These are phyloP conservation scores for Rhizoctonia solani DNA, from an alignment of 1,284 basidiomycete species.

Conservation along the genomic window DNA sequence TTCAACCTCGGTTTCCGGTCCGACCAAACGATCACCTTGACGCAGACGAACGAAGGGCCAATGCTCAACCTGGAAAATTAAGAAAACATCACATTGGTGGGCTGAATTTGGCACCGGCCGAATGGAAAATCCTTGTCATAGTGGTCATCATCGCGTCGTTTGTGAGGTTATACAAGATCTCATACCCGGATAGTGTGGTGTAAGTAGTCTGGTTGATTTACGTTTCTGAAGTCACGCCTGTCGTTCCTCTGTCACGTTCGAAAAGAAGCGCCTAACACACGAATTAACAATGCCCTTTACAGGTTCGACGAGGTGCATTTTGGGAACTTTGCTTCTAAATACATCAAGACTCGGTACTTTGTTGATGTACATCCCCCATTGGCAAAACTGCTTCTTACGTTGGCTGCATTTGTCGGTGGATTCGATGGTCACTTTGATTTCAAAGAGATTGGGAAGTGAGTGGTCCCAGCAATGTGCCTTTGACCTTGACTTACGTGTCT, in stretches of 20 bases:
- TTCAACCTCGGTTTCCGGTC: constrained; percentile 62
- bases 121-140: constrained; percentile 70
- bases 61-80: constrained; percentile 48
- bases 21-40: constrained; percentile 64
- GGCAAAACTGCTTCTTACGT: constrained; percentile 92
- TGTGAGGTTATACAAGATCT: constrained; percentile 79
- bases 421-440: constrained; percentile 96
- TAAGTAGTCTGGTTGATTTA: constrained; percentile 52
- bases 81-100: constrained; percentile 53
- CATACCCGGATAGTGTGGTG: constrained; percentile 86
- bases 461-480: constrained; percentile 36
- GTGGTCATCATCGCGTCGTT: constrained; percentile 68
- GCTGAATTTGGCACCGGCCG: constrained; percentile 64
- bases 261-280: neutral
- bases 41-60: constrained; percentile 70
- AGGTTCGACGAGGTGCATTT: constrained; percentile 98
- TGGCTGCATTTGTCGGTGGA: constrained; percentile 86
- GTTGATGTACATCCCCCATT: constrained; percentile 98
- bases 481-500: neutral
- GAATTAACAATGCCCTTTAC: neutral
- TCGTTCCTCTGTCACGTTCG: neutral
- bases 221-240: neutral
- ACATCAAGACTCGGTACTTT: constrained; percentile 88
- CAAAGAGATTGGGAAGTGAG: constrained; percentile 93
- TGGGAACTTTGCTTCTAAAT: constrained; percentile 91